Conservation (phyloP, 345 rosid species). For the Dimocarpus longan region DNA sequence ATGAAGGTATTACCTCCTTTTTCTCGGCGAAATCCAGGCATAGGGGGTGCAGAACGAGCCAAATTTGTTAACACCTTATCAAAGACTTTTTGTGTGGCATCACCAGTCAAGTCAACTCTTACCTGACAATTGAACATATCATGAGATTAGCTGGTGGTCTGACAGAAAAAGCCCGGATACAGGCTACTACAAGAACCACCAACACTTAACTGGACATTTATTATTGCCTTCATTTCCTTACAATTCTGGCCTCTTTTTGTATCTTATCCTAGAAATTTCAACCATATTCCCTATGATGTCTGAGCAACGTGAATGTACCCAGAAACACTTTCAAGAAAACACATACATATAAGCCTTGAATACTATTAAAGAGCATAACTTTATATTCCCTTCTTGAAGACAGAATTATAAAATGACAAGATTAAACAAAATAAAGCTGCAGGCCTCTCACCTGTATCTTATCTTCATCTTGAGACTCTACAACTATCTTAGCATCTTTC, state of each 20-base stretch:
- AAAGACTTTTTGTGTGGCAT: constrained; percentile 52
- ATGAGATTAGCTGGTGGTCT: not conserved
- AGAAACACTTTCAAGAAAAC: not conserved
- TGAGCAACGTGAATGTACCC: not conserved
- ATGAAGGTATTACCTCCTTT: constrained; percentile 56
- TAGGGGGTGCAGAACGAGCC: constrained; percentile 59
- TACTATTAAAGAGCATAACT: not conserved
- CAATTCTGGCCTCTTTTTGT: not conserved
- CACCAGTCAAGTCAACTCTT: constrained; percentile 59
- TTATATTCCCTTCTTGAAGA: not conserved
- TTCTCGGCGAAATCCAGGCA: constrained; percentile 65
- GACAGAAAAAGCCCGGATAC: not conserved
- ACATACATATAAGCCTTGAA: not conserved
- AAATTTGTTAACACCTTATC: constrained; percentile 50
- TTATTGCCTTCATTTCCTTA: not conserved
- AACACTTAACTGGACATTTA: not conserved
- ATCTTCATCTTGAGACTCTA: constrained; percentile 48
- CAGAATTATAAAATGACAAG: not conserved
- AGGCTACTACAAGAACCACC: constrained; percentile 4
- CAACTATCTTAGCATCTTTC: constrained; percentile 48
- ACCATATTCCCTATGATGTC: not conserved
- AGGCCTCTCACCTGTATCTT: constrained; percentile 51
- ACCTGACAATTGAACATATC: constrained; percentile 37
- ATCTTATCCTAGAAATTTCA: not conserved
- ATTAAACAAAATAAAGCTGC: not conserved